Evolutionary conservation across 768 basidiomycete species (phyloP).

Genomic region (Wakefieldia striispora): DNA sequence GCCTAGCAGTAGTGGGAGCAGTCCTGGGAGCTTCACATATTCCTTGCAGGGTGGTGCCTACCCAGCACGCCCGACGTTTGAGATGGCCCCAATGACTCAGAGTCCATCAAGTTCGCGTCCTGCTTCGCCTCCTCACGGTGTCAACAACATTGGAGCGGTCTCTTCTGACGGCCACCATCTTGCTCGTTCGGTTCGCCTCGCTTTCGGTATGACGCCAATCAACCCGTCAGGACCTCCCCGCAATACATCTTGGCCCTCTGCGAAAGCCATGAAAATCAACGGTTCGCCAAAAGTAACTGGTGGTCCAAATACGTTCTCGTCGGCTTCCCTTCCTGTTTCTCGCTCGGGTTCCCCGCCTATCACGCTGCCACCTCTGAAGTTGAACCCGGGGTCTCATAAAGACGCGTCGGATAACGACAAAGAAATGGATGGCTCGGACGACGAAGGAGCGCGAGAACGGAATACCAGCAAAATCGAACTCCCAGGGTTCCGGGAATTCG

Average conservation of each 20-base stretch:
- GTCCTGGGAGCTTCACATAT: conserved; percentile 52
- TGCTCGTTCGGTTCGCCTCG: conserved; percentile 80
- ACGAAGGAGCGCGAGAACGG: conserved; percentile 19
- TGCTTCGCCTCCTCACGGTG: conserved; percentile 51
- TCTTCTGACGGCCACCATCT: conserved; percentile 56
- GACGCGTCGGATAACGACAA: conserved; percentile 13
- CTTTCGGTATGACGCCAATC: conserved; percentile 92
- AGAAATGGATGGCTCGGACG: conserved; percentile 21
- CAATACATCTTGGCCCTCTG: conserved; percentile 39
- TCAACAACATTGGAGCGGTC: conserved; percentile 22
- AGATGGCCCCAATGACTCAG: conserved; percentile 31
- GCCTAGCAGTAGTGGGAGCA: conserved; percentile 62
- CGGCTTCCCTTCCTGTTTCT: conserved; percentile 47
- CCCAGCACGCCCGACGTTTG: conserved; percentile 22
- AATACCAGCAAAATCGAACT: conserved; percentile 43
- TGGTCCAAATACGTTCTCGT: conserved; percentile 13
- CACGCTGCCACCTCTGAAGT: conserved; percentile 64
- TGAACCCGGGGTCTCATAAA: conserved; percentile 28
- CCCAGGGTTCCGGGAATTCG: conserved; percentile 63
- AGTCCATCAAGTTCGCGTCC: conserved; percentile 59
- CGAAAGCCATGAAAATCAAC: conserved; percentile 14
- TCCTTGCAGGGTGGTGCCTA: conserved; percentile 25
- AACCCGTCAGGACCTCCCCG: conserved; percentile 35
- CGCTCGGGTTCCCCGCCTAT: conserved; percentile 72
- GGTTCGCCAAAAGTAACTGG: conserved; percentile 8